A percentile compares a stretch with the other conserved stretches of the same genome.
These are phyloP conservation scores for Lasiosphaeriaceae sp. DNA, from an alignment of 495 filamentous ascomycete species.

Conservation along the genomic window DNA sequence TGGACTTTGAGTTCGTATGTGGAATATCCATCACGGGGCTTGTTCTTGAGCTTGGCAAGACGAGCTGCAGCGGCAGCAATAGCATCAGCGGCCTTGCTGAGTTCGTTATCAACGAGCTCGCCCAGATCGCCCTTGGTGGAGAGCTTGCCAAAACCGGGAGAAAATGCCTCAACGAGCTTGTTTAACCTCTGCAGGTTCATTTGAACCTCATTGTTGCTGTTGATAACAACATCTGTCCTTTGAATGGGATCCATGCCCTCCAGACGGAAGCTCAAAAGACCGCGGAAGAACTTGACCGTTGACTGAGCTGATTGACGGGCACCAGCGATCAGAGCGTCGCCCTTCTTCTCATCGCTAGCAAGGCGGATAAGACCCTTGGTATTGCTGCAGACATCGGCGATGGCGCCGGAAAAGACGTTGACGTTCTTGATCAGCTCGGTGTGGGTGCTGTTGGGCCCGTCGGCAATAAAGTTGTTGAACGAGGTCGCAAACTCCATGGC, in stretches of 20 bases:
- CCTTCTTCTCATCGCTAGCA: slow-evolving; percentile 90
- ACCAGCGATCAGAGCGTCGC: slow-evolving; percentile 74
- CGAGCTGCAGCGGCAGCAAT: slow-evolving; percentile 89
- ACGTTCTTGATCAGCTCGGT: slow-evolving; percentile 90
- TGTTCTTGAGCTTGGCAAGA: slow-evolving; percentile 85
- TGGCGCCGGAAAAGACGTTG: slow-evolving; percentile 81
- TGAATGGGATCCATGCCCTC: slow-evolving; percentile 81
- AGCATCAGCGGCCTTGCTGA: slow-evolving; percentile 90
- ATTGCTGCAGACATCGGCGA: slow-evolving; percentile 92
- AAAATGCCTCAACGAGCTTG: slow-evolving; percentile 86
- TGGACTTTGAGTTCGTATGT: slow-evolving; percentile 95
- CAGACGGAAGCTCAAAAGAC: slow-evolving; percentile 87
- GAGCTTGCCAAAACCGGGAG: slow-evolving; percentile 78
- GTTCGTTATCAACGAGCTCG: slow-evolving; percentile 87
- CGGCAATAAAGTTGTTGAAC: slow-evolving; percentile 96
- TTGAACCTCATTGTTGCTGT: slow-evolving; percentile 91
- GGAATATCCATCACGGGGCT: slow-evolving; percentile 89
- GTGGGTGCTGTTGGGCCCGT: slow-evolving; percentile 89
- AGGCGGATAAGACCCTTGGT: slow-evolving; percentile 93
- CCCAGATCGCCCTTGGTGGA: slow-evolving; percentile 81
- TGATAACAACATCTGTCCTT: slow-evolving; percentile 94
- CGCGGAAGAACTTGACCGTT: slow-evolving; percentile 93
- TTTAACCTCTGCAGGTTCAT: slow-evolving; percentile 85
- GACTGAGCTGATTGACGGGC: slow-evolving; percentile 82
- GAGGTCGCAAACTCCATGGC: slow-evolving; percentile 95